phyloP scores from a whole-genome alignment of 768 basidiomycete species.

The Termitomyces eurrhizus region DNA sequence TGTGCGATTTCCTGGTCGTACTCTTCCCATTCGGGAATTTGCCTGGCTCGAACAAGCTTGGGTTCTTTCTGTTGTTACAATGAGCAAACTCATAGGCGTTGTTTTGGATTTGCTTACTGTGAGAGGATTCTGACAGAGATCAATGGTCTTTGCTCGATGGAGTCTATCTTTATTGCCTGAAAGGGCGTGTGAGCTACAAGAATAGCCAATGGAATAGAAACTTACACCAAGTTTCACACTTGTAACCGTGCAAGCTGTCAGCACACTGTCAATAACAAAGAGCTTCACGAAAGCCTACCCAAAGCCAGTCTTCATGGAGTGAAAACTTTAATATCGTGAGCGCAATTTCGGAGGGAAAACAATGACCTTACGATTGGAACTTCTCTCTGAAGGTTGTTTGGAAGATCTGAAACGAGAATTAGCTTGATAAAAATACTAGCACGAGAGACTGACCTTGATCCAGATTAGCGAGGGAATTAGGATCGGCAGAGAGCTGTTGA shows the following conservation, averaged over 20 bases:
- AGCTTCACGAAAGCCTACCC: conserved; percentile 50
- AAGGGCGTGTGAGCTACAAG: background rate
- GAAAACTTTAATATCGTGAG: conserved; percentile 55
- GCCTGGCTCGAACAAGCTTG: conserved; percentile 86
- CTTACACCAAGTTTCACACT: conserved; percentile 99
- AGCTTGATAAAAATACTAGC: background rate
- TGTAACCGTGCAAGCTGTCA: conserved; percentile 2
- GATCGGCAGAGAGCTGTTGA: conserved; percentile 91
- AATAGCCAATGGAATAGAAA: conserved; percentile 8
- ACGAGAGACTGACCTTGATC: conserved; percentile 68
- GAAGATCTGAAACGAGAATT: conserved; percentile 60
- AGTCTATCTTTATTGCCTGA: conserved; percentile 80
- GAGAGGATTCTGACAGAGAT: conserved; percentile 94
- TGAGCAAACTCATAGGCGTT: background rate
- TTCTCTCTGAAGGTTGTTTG: conserved; percentile 89
- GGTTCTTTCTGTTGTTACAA: conserved; percentile 79
- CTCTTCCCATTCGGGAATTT: conserved; percentile 96
- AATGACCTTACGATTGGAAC: conserved; percentile 79
- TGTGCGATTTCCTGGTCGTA: conserved; percentile 89
- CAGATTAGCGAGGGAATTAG: conserved; percentile 88
- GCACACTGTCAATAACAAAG: background rate
- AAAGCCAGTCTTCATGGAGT: conserved; percentile 90
- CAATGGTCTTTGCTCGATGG: conserved; percentile 83
- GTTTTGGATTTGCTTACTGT: conserved; percentile 53
- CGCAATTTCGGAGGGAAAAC: background rate